Base-by-base conservation (phyloP, 805 yeast genomes). In the Cyberlindnera japonica region DNA sequence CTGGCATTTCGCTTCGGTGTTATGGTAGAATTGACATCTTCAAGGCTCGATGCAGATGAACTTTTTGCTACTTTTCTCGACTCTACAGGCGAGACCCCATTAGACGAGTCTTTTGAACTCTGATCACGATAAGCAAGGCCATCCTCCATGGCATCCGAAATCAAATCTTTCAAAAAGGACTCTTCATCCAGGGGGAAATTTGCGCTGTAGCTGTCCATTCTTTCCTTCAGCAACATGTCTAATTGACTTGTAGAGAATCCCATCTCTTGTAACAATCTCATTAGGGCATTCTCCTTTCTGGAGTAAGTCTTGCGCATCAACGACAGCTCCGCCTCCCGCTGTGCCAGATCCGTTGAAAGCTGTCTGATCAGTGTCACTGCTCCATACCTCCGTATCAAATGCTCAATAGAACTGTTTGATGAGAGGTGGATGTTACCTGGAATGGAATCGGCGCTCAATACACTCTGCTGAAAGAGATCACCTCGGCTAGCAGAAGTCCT, bases 261-360 rank as follows among this genome's bases (percentile, higher is more conserved):
- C 44, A 61, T 61, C 33, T 66, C 68, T 24, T 54, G 59, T 34
- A 67, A 55, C 13, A 69, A 38, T 27, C 54, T 55, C 16, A 57
- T 47, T 31, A 69, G 51, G 24, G 51, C 55, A 30, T 63, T 68
- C 41, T 68, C 72, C 16, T 64, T 50, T 16, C 45, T 37, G 37
- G 67, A 59, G 41, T 59, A 57, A 27, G 57, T 58, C 54, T 49
- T 43, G 10, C 72, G 59, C 27, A 65, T 47, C 15, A 70, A 48
- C 3, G 66, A 57, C 31, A 74, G 58, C 47, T 74, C 76, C 1
- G 71, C 62, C 38, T 75, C 79, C 25, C 75, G 62, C 25, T 61
- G 57, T 1, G 76, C 72, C 44, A 75, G 51, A 39, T 75, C 80
- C 2, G 62, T 45, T 0, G 78, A 70, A 15, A 75, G 54, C 47